Conservation (phyloP, 257 asterid species). For the Jaltomata sinuosa region DNA sequence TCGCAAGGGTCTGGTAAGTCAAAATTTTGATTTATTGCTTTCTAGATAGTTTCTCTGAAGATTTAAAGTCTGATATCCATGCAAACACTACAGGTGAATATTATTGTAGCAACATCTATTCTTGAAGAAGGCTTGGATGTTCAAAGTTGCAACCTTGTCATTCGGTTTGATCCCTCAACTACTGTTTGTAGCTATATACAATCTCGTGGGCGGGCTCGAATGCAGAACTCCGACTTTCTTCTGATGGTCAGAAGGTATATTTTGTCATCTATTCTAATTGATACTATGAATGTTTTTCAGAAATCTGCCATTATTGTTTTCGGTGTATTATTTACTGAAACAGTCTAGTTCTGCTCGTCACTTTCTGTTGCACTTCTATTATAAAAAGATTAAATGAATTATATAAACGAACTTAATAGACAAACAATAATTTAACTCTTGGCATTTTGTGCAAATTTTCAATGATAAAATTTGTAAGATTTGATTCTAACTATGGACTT, state of each 20-base stretch:
- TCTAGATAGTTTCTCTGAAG: background rate
- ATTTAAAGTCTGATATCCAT: background rate
- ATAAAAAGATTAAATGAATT: background rate
- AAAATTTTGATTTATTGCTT: background rate
- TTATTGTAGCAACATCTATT: slow-evolving; percentile 75
- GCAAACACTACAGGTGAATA: slow-evolving; percentile 48
- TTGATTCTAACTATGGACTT: background rate
- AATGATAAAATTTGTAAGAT: background rate
- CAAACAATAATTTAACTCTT: background rate
- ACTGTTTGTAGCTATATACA: slow-evolving; percentile 85
- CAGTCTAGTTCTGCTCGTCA: background rate
- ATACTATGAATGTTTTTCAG: background rate
- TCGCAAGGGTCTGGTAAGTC: slow-evolving; percentile 32
- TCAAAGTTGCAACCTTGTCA: slow-evolving; percentile 86
- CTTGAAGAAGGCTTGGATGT: slow-evolving; percentile 94
- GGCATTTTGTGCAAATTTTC: background rate
- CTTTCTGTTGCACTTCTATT: background rate
- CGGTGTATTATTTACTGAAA: background rate
- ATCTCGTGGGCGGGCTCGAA: slow-evolving; percentile 91
- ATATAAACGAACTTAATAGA: background rate
- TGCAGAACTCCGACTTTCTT: slow-evolving; percentile 69
- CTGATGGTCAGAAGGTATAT: slow-evolving; percentile 54
- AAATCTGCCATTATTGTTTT: background rate
- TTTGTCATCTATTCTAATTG: background rate
- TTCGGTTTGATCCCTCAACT: slow-evolving; percentile 71